These are phyloP conservation scores for Trichophyton rubrum DNA, from an alignment of 2,329 filamentous ascomycete genomes.

Conservation along the genomic window DNA sequence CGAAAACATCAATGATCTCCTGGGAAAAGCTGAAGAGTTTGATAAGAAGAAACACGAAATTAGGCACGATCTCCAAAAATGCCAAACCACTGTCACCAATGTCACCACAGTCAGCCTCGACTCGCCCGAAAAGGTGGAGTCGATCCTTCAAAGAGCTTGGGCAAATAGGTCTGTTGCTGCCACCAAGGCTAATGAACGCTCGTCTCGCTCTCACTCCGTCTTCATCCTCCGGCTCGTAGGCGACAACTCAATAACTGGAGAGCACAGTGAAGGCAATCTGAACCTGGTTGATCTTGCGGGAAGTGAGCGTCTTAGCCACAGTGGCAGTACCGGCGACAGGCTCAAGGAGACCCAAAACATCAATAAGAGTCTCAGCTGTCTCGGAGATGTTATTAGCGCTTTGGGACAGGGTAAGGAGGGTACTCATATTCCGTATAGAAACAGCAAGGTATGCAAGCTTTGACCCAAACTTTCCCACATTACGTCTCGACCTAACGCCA, in stretches of 20 bases:
- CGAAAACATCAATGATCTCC: slow-evolving; percentile 83
- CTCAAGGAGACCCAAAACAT: slow-evolving; percentile 94
- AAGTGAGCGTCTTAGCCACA: slow-evolving; percentile 79
- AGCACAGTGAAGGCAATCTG: slow-evolving; percentile 80
- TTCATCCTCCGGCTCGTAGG: slow-evolving; percentile 69
- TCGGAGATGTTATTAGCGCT: slow-evolving; percentile 89
- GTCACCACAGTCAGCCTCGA: slow-evolving; percentile 65
- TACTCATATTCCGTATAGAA: slow-evolving; percentile 81
- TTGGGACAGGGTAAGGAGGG: slow-evolving; percentile 69
- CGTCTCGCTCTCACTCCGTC: slow-evolving; percentile 86
- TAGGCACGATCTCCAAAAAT: slow-evolving; percentile 67
- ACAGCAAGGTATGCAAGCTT: slow-evolving; percentile 58
- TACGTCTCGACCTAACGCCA: not conserved
- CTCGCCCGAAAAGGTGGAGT: slow-evolving; percentile 66
- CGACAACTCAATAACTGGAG: slow-evolving; percentile 59
- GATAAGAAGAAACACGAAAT: slow-evolving; percentile 80
- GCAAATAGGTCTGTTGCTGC: slow-evolving; percentile 85
- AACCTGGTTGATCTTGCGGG: slow-evolving; percentile 94
- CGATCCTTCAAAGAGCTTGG: slow-evolving; percentile 66
- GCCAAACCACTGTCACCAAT: slow-evolving; percentile 71
- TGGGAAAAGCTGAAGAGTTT: slow-evolving; percentile 58
- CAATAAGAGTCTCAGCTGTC: slow-evolving; percentile 83
- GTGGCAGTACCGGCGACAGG: slow-evolving; percentile 70
- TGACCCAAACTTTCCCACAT: not conserved
- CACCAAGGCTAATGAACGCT: slow-evolving; percentile 94